phyloP scores from a whole-genome alignment of 345 rosid species.

The Eucalyptus rudis region DNA sequence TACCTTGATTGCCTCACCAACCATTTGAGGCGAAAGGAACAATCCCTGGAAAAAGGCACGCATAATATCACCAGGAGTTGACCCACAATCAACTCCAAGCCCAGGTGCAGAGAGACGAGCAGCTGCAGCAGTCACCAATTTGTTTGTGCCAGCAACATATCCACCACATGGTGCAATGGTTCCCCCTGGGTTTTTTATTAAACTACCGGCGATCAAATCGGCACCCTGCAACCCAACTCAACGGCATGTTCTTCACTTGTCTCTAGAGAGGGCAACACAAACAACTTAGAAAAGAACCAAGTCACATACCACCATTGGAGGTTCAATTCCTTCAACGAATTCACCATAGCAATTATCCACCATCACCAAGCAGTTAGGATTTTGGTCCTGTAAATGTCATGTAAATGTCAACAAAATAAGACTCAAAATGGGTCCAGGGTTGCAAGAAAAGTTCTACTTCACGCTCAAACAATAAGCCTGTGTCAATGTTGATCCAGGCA shows the following conservation, averaged over 20 bases:
- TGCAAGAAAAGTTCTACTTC: background rate
- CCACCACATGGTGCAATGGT: conserved; percentile 70
- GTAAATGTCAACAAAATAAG: background rate
- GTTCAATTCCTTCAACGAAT: conserved; percentile 48
- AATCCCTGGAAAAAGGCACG: conserved; percentile 51
- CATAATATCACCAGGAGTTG: conserved; percentile 49
- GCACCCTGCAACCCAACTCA: conserved; percentile 30
- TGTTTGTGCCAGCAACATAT: conserved; percentile 40
- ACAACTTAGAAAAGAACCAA: background rate
- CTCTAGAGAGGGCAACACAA: background rate
- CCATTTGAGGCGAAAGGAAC: conserved; percentile 64
- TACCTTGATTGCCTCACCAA: conserved; percentile 65
- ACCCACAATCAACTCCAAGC: conserved; percentile 56
- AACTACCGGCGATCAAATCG: conserved; percentile 60
- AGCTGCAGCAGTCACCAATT: conserved; percentile 52
- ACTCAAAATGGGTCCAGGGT: background rate
- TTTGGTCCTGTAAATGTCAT: conserved; percentile 42
- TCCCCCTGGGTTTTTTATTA: conserved; percentile 69
- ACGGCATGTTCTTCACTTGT: background rate
- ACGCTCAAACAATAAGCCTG: background rate
- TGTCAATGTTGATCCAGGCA: background rate
- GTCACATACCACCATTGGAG: conserved; percentile 45
- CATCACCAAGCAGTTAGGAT: conserved; percentile 48
- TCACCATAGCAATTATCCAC: conserved; percentile 68
- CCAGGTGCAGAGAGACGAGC: conserved; percentile 68